Evolutionary conservation across 441 rosid genomes (phyloP).

Genomic region (Corymbia citriodora): DNA sequence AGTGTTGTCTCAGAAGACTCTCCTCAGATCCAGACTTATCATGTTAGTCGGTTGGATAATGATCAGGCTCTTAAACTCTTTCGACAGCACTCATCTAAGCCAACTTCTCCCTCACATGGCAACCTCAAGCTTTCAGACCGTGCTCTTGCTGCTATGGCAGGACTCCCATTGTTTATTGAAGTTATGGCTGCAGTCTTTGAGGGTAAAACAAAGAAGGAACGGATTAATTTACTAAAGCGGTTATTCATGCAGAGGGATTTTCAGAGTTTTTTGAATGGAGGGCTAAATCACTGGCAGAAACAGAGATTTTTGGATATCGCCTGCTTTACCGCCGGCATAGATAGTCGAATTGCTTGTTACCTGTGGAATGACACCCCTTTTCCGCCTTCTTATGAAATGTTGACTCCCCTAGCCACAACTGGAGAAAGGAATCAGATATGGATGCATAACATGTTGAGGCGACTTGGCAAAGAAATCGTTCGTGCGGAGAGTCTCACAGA

Average conservation of each 20-base stretch:
- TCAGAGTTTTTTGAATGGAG: background rate
- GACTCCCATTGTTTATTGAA: background rate
- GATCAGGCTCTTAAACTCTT: background rate
- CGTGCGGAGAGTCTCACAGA: background rate
- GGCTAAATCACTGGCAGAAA: background rate
- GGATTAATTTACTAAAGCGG: background rate
- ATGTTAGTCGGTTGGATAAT: background rate
- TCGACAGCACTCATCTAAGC: background rate
- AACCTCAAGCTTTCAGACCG: fast-evolving
- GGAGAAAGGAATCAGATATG: background rate
- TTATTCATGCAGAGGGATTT: too few species aligned
- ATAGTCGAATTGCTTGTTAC: background rate
- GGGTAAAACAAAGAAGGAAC: background rate
- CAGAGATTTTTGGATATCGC: background rate
- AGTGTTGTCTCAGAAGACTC: background rate
- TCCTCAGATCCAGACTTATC: background rate
- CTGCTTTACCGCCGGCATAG: background rate
- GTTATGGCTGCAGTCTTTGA: background rate
- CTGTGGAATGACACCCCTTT: background rate
- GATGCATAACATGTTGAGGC: background rate
- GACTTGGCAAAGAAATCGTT: background rate
- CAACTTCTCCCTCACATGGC: background rate
- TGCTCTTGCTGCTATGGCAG: background rate
- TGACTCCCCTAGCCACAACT: background rate
- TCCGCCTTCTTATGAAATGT: background rate